Evolutionary conservation across 2,329 filamentous ascomycete genomes (phyloP).

Genomic region (Aspergillus sp.): DNA sequence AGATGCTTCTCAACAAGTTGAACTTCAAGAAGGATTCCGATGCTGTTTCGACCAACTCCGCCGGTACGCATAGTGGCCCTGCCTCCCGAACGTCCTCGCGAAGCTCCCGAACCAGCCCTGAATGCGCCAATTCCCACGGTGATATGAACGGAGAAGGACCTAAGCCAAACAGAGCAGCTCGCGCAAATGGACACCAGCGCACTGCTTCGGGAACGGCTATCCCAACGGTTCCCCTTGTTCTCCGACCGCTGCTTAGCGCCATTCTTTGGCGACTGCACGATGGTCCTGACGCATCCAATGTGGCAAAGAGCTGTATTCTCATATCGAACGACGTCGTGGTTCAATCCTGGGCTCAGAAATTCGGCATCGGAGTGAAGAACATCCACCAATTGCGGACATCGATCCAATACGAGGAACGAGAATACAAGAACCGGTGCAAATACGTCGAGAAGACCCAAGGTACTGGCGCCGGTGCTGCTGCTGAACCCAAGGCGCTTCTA

Average conservation of each 20-base stretch:
- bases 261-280: slow-evolving; percentile 41
- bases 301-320: slow-evolving; percentile 34
- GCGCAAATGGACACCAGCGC: slow-evolving; percentile 23
- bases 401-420: slow-evolving; percentile 41
- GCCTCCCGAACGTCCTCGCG: slow-evolving; percentile 39
- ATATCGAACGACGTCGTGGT: slow-evolving; percentile 40
- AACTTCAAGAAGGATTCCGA: slow-evolving; percentile 41
- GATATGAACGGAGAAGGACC: slow-evolving; percentile 15
- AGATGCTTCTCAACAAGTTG: slow-evolving; percentile 42
- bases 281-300: slow-evolving; percentile 25
- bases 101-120: slow-evolving; percentile 41
- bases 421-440: slow-evolving; percentile 40
- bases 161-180: slow-evolving; percentile 17
- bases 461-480: slow-evolving; percentile 1
- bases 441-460: slow-evolving; percentile 39
- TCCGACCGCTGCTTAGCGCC: slow-evolving; percentile 40
- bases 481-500: slow-evolving; percentile 39
- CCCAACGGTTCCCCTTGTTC: slow-evolving; percentile 31
- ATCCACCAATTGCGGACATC: slow-evolving; percentile 43
- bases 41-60: slow-evolving; percentile 34
- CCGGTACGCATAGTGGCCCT: slow-evolving; percentile 36
- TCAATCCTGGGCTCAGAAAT: slow-evolving; percentile 42
- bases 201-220: slow-evolving; percentile 28
- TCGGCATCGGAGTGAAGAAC: slow-evolving; percentile 42
- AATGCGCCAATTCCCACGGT: slow-evolving; percentile 27